Evolutionary conservation across 2,329 filamentous ascomycete genomes (phyloP).

Genomic region (Botrytis tulipae): DNA sequence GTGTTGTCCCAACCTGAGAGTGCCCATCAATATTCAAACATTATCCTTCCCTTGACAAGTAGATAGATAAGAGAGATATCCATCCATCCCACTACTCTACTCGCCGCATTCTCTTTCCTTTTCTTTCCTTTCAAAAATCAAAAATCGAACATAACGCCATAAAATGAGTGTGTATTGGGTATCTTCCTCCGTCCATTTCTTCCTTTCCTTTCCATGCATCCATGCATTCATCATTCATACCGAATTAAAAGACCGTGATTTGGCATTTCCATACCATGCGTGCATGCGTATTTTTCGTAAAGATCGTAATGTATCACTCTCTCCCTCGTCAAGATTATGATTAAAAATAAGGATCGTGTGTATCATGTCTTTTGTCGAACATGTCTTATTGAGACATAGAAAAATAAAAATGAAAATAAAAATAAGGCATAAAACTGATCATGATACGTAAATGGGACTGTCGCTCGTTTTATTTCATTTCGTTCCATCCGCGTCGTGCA

Average conservation of each 20-base stretch:
- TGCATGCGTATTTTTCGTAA: background rate
- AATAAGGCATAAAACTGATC: background rate
- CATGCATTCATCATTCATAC: background rate
- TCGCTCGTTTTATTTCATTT: background rate
- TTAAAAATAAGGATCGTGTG: background rate
- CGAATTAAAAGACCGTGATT: constrained; percentile 5
- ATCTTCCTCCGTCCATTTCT: background rate
- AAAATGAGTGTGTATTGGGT: background rate
- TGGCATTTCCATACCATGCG: background rate
- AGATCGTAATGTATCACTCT: background rate
- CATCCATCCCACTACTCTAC: background rate
- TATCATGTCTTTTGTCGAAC: background rate
- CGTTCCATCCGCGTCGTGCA: background rate
- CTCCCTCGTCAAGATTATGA: background rate
- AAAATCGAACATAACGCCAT: background rate
- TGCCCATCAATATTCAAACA: constrained; percentile 1
- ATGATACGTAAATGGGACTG: background rate
- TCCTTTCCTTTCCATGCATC: background rate
- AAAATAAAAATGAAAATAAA: background rate
- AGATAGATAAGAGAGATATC: background rate
- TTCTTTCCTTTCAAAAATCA: background rate
- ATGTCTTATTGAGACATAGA: background rate
- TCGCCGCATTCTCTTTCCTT: background rate
- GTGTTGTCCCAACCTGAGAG: background rate
- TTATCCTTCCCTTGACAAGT: constrained; percentile 6